Evolutionary conservation across 2,329 filamentous ascomycete species (phyloP).

Genomic region (Ceratocystis cubensis): DNA sequence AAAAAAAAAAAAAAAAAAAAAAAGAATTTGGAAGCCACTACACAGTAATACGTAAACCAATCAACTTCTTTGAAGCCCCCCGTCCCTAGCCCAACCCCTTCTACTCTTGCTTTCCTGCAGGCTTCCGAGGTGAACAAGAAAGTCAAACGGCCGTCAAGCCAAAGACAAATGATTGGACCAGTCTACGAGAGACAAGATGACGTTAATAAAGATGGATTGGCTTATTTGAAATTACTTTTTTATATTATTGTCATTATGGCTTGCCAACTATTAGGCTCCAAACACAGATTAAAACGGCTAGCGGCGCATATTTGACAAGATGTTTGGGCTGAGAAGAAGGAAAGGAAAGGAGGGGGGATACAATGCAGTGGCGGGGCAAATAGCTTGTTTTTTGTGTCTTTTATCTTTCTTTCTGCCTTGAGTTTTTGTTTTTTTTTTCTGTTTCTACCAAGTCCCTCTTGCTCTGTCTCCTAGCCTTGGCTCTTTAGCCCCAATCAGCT

Average conservation of each 20-base stretch:
- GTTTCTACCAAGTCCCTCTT: background rate
- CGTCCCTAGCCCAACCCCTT: too few relatives aligned
- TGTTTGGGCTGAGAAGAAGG: background rate
- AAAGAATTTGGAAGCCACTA: too few relatives aligned
- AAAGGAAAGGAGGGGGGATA: background rate
- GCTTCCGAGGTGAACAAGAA: background rate
- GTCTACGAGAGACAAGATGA: constrained; percentile 14
- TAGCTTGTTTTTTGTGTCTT: background rate
- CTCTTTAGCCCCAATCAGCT: background rate
- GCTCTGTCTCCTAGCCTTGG: background rate
- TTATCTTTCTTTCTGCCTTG: background rate
- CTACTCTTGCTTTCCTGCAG: background rate
- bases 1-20: too few relatives aligned
- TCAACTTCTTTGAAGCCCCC: too few relatives aligned
- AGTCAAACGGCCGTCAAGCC: background rate
- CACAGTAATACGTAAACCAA: too few relatives aligned
- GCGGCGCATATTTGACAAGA: background rate
- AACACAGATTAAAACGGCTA: background rate
- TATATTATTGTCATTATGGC: background rate
- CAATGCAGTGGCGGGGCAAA: background rate
- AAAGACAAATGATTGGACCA: background rate
- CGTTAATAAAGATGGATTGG: background rate
- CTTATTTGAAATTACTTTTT: background rate
- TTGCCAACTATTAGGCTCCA: background rate
- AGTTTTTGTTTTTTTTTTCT: background rate